Evolutionary conservation across 192 early-diverging fungal species (phyloP), one percentile per base, ranked within the genome.

Genomic region (Obelidium mucronatum): DNA sequence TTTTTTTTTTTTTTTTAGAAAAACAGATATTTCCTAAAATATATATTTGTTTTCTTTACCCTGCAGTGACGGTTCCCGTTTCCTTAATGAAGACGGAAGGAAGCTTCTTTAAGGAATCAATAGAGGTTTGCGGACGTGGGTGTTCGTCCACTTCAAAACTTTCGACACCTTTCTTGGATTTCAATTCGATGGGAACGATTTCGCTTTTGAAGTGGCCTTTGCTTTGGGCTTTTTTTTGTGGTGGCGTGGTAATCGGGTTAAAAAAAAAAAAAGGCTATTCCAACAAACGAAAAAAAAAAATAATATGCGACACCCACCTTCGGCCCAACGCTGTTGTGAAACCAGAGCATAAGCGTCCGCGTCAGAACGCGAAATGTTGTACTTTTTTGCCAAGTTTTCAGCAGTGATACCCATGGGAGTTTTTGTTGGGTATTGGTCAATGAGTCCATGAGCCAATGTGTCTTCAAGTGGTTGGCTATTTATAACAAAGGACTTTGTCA

Each of bases 371-470:
- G 92, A 88, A 59, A 99, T 87, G 61, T 86, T 83, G 87, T 95
- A 96, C 84, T 94, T 83, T 51, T 91, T 86, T 24, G 88, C 94
- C 73, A 99, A 87, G 75, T 96, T 94, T 82, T 99, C 97, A 62
- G 94, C 94, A 26, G 96, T 97, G 77, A 97, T 93, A 55, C 94
- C 95, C 96, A 97, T 97, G 31, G 95, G 94, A 2, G 90, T 89
- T 36, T 85, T 80, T 62, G 82, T 87, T 3, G 95, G 96, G 82
- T 90, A 94, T 67, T 90, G 91, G 89, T 99, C 96, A 40, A 94
- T 89, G 67, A 97, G 83, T 40, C 89, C 88, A 30, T 93, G 85
- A 73, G 94, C 91, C 54, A 97, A 80, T 13, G 95, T 91, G 81
- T 99, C 97, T 79, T 97, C 93, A 73, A 97, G 82, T 81, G 93